Evolutionary conservation across 805 yeast species (phyloP), one percentile per base, ranked within the genome.

Genomic region (Ogataea nonfermentans): DNA sequence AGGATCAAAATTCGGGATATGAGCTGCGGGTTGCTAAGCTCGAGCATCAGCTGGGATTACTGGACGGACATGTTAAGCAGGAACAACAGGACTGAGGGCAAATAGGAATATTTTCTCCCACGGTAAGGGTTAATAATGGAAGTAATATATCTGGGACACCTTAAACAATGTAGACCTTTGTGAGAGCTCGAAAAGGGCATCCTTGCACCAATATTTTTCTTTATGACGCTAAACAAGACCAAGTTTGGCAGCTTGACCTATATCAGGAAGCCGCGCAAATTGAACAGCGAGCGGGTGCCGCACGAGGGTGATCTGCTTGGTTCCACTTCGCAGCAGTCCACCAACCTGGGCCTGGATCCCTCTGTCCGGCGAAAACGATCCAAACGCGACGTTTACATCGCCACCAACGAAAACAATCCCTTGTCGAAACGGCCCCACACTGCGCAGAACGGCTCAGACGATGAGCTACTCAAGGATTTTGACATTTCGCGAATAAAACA

Each of bases 1-100:
- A 78, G 52, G 68, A 69, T 28, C 73, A 71, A 44, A 76, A 78
- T 53, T 54, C 57, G 28, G 59, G 58, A 47, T 44, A 51, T 30
- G 30, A 30, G 15, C 31, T 28, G 14, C 40, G 43, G 28, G 45
- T 48, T 14, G 41, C 36, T 8, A 41, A 51, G 52, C 15, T 67
- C 67, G 49, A 41, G 61, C 36, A 59, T 44, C 24, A 41, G 44
- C 19, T 47, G 63, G 33, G 58, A 5, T 19, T 19, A 19, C 8
- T 43, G 32, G 32, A 40, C 20, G 26, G 22, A 28, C 14, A 16
- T 32, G 37, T 15, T 29, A 24, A 29, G 20, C 25, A 11, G 8
- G 15, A 11, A 19, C 22, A 19, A 19, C 5, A 5, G 22, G 22
- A 19, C 8, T 19, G 8, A 19, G n/a, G 29, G 9, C 13, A 13